Evolutionary conservation across 2,329 filamentous ascomycete genomes (phyloP).

Genomic region (Corinectria fuckeliana): DNA sequence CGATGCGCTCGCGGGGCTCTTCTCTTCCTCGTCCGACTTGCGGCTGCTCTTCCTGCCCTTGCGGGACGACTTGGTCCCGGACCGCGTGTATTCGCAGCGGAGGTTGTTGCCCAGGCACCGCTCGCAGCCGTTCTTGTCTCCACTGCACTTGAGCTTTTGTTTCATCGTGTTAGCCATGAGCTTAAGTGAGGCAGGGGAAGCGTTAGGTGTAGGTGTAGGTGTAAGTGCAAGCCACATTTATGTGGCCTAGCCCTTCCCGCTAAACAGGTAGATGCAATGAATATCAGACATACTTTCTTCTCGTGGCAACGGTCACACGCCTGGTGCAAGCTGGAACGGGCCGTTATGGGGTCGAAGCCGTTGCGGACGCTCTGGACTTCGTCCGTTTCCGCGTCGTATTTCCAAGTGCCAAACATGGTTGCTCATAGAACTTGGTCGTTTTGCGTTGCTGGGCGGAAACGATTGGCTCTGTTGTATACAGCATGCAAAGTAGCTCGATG

Average conservation of each 20-base stretch:
- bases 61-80: conserved; percentile 41
- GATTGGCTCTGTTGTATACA: conserved; percentile 3
- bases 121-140: conserved; percentile 47
- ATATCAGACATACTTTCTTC: conserved; percentile 44
- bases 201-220: too few species aligned
- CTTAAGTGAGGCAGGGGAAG: background rate
- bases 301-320: conserved; percentile 49
- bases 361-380: conserved; percentile 47
- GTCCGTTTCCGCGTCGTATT: conserved; percentile 47
- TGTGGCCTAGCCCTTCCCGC: background rate
- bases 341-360: conserved; percentile 46
- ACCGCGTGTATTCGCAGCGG: conserved; percentile 46
- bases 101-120: conserved; percentile 42
- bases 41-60: conserved; percentile 37
- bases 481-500: conserved; percentile 5
- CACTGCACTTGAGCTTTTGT: conserved; percentile 46
- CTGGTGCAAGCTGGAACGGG: conserved; percentile 47
- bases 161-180: conserved; percentile 10
- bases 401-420: conserved; percentile 48
- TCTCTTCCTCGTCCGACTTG: conserved; percentile 31
- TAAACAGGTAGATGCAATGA: background rate
- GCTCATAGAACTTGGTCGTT: conserved; percentile 3
- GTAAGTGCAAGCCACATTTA: background rate
- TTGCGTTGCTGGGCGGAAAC: conserved; percentile 3
- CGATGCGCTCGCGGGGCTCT: conserved; percentile 20